Evolutionary conservation across 2,329 filamentous ascomycete genomes (phyloP), one percentile per base, ranked within the genome.

Genomic region (Hymenoscyphus fructigenus): DNA sequence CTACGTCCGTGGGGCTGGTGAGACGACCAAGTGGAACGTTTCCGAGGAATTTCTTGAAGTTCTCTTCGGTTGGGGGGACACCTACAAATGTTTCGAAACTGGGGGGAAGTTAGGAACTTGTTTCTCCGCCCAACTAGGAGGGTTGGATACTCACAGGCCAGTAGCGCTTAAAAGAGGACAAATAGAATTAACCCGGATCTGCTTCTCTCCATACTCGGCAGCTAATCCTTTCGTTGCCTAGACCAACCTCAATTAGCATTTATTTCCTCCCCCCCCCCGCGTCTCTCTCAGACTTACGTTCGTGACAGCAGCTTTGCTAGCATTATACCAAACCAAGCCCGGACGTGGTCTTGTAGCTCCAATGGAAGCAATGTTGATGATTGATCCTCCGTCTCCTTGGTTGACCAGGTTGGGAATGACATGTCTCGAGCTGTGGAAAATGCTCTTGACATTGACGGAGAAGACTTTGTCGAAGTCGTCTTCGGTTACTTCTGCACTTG

Each of bases 181-280:
- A 15, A 93, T 85, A 1, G 85, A 83, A 68, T 92, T 92, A 71
- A 93, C 88, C 0, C 90, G 84, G 68, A 93, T 91, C 69, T 91
- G 83, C 62, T 90, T 84, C 0, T 85, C 83, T 0, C 87, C 91
- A 70, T 90, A 93, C 75, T 93, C 90, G 1, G 89, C 87, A 0
- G 90, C 91, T 69, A 93, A 81, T 12, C 84, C 84, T 77, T 87
- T 88, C 2, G 85, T 88, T 10, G 85, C 86, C 78, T 84, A 62
- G 3, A 15, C 14, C 14, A 38, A 15, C 14, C 9, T 32, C 23
- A 56, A 23, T 56, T 12, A 26, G 15, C 12, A 56, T n/a, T n/a
- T 23, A 15, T 28, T 23, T 10, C 32, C 12, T 29, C 20, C 1
- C 53, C 12, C 6, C 15, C 23, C 5, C 20, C 50, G 10, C n/a